Conservation (phyloP, 257 asterid species). For the Sherardia arvensis region DNA sequence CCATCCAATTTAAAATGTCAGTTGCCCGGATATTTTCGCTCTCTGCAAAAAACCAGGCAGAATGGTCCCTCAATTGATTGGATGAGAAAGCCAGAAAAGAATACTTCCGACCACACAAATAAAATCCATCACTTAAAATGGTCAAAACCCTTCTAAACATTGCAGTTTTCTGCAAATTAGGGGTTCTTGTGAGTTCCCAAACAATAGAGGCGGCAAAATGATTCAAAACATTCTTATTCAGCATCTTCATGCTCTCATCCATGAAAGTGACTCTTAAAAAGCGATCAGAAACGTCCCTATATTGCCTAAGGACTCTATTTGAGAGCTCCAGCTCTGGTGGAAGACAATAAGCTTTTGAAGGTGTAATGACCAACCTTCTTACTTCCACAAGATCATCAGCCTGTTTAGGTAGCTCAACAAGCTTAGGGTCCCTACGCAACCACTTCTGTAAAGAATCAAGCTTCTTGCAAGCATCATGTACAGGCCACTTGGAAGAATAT, state of each 20-base stretch:
- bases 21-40: slow-evolving; percentile 23
- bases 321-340: slow-evolving; percentile 82
- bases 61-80: slow-evolving; percentile 79
- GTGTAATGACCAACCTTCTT: slow-evolving; percentile 67
- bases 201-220: slow-evolving; percentile 53
- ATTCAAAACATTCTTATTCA: slow-evolving; percentile 47
- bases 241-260: slow-evolving; percentile 83
- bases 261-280: slow-evolving; percentile 81
- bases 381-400: slow-evolving; percentile 63
- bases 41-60: slow-evolving; percentile 97
- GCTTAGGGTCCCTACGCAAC: slow-evolving; percentile 56
- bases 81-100: slow-evolving; percentile 82
- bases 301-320: slow-evolving; percentile 68
- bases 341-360: slow-evolving; percentile 73
- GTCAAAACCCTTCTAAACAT: slow-evolving; percentile 65
- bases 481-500: slow-evolving; percentile 48
- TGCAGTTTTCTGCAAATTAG: slow-evolving; percentile 43
- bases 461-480: slow-evolving; percentile 43
- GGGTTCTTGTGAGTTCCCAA: slow-evolving; percentile 33
- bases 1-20: slow-evolving; percentile 75
- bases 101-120: slow-evolving; percentile 68
- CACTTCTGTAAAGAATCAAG: slow-evolving; percentile 39
- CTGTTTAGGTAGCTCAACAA: slow-evolving; percentile 42
- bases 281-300: slow-evolving; percentile 47
- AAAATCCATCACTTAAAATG: slow-evolving; percentile 40